These are phyloP conservation scores for Phytophthora hibernalis DNA, from an alignment of 352 stramenopile species.

Conservation along the genomic window DNA sequence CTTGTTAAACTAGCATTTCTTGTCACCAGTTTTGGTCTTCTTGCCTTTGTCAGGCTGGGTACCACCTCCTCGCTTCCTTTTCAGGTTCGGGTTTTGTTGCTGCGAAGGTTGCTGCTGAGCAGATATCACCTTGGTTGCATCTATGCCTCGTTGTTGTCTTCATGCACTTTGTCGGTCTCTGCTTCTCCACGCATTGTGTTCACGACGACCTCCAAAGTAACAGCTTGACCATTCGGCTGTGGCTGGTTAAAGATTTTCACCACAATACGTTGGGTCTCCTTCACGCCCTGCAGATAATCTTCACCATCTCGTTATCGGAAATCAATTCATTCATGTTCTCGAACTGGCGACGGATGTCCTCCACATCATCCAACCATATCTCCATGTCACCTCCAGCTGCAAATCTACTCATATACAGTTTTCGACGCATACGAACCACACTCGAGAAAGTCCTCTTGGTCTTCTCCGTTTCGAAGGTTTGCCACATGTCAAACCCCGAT, in stretches of 20 bases:
- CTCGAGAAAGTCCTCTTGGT: not conserved
- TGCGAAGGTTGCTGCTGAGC: not conserved
- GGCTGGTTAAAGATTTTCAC: not conserved
- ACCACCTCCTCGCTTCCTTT: not conserved
- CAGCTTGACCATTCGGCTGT: not conserved
- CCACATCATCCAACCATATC: not conserved
- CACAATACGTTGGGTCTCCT: too few species aligned
- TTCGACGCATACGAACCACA: not conserved
- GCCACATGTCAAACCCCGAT: constrained; percentile 7
- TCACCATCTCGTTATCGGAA: not conserved
- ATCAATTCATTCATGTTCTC: constrained; percentile 7
- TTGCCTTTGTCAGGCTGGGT: not conserved
- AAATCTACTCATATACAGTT: constrained; percentile 4
- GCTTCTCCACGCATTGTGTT: constrained; percentile 4
- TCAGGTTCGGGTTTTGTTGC: not conserved
- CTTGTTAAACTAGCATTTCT: constrained; percentile 1
- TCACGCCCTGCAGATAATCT: not conserved
- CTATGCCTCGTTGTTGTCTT: not conserved
- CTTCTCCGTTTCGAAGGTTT: constrained; percentile 11
- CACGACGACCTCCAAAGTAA: not conserved
- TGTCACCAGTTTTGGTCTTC: not conserved
- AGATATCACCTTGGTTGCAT: not conserved
- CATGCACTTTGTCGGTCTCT: not conserved
- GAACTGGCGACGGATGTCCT: not conserved
- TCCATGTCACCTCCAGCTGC: not conserved